Conservation (phyloP, 2,329 filamentous ascomycete genomes). For the Coniochaeta sp. region DNA sequence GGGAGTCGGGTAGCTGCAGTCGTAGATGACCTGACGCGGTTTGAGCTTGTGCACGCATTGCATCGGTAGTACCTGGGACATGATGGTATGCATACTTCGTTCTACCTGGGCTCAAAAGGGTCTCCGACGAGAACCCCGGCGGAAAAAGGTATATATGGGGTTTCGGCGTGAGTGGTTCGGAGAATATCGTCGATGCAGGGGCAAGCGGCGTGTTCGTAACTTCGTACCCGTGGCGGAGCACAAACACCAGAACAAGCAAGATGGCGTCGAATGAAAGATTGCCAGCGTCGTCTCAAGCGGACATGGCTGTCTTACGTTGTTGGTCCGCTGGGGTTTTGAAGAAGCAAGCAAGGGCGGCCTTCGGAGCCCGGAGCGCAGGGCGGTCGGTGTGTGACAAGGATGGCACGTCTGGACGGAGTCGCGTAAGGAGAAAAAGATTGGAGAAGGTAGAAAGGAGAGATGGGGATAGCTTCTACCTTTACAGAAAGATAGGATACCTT, state of each 20-base stretch:
- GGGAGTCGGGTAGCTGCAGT: constrained; percentile 8
- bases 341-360: neutral
- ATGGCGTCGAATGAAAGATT: neutral
- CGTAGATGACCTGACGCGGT: constrained; percentile 13
- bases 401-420: neutral
- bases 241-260: neutral
- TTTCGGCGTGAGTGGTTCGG: too few relatives aligned
- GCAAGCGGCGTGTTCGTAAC: neutral
- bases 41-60: constrained; percentile 19
- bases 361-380: neutral
- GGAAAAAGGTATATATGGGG: too few relatives aligned
- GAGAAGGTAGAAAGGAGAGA: neutral
- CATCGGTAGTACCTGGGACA: constrained; percentile 5
- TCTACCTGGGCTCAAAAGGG: neutral
- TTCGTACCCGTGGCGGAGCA: neutral
- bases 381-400: neutral
- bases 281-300: neutral
- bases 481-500: neutral
- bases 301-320: neutral
- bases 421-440: neutral
- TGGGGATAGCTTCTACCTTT: neutral
- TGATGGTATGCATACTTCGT: neutral
- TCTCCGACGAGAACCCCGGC: too few relatives aligned
- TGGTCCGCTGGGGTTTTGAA: too few relatives aligned
- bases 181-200: constrained; percentile 3